Evolutionary conservation across 2,329 filamentous ascomycete genomes (phyloP).

Genomic region (Colletotrichum sp.): DNA sequence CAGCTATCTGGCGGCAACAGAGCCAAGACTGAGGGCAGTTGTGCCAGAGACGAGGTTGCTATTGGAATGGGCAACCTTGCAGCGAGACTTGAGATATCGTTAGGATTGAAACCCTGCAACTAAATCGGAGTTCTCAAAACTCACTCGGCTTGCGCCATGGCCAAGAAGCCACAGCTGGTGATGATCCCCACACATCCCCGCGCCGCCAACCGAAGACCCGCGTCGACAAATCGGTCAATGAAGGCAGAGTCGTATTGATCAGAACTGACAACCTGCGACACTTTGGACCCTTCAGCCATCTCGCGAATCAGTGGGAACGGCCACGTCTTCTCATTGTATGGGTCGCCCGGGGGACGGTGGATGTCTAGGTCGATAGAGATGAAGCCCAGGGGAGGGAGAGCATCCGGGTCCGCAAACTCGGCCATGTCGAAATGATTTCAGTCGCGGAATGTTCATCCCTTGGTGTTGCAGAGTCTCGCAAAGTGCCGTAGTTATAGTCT

Average conservation of each 20-base stretch:
- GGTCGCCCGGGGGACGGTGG: slow-evolving; percentile 38
- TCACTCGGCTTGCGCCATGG: slow-evolving; percentile 37
- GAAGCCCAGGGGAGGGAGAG: slow-evolving; percentile 35
- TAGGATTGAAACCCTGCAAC: background rate
- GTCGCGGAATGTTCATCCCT: background rate
- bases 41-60: slow-evolving; percentile 38
- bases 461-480: background rate
- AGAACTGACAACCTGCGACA: slow-evolving; percentile 31
- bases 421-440: background rate
- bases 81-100: slow-evolving; percentile 27
- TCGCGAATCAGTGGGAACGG: slow-evolving; percentile 40
- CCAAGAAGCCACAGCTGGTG: slow-evolving; percentile 44
- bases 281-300: slow-evolving; percentile 32
- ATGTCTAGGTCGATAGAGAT: slow-evolving; percentile 38
- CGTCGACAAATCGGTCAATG: slow-evolving; percentile 37
- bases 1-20: slow-evolving; percentile 26
- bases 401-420: background rate
- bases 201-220: slow-evolving; percentile 34
- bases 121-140: background rate
- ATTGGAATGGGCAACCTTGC: slow-evolving; percentile 37
- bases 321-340: slow-evolving; percentile 40
- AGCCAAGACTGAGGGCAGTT: slow-evolving; percentile 34
- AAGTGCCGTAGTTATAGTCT: background rate
- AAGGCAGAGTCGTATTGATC: slow-evolving; percentile 35
- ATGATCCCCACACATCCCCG: slow-evolving; percentile 40